Evolutionary conservation across 1,139 yeast genomes (phyloP), one percentile per base, ranked within the genome.

Genomic region (Spencermartinsiella ligniputridi): DNA sequence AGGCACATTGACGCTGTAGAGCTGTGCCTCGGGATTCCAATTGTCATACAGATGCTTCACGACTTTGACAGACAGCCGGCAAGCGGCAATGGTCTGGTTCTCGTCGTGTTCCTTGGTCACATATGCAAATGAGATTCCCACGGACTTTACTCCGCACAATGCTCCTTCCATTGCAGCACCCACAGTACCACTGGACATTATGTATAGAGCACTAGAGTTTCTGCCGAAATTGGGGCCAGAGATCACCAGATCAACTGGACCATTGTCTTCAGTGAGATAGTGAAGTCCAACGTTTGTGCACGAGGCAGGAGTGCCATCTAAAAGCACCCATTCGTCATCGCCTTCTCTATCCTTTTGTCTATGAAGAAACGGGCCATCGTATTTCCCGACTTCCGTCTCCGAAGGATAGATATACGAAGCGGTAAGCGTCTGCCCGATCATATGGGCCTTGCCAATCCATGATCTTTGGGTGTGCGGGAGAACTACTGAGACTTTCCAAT

Each of bases 141-240:
- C 74, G 2, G 96, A 70, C 55, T 74, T 81, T 32, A 76, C 76
- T 1, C 89, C 90, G 49, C 87, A 82, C 37, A 92, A 78, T 1
- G 85, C 87, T 0, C 92, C 95, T 66, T 92, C 98, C 89, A 90
- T 79, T 0, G 97, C 95, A 1, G 96, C 97, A 20, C 98, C 98
- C 21, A 92, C 85, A 1, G 98, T 92, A n/a, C 98, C 98, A 55
- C 94, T 83, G 9, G 96, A 81, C 58, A 92, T 76, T 46, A 89
- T 85, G 63, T 89, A 92, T 38, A 92, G 76, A n/a, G 94, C 88
- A 32, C 92, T 79, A 2, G 96, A 81, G 64, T 92, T 92, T 60
- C 95, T 79, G 21, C 98, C 98, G 55, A 84, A 92, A 63, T 92
- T 92, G 6, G 98, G 98, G 0, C 98, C 98, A 45, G 95, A 84